Conservation (phyloP, 2,329 filamentous ascomycete species). For the Tolypocladium paradoxum region DNA sequence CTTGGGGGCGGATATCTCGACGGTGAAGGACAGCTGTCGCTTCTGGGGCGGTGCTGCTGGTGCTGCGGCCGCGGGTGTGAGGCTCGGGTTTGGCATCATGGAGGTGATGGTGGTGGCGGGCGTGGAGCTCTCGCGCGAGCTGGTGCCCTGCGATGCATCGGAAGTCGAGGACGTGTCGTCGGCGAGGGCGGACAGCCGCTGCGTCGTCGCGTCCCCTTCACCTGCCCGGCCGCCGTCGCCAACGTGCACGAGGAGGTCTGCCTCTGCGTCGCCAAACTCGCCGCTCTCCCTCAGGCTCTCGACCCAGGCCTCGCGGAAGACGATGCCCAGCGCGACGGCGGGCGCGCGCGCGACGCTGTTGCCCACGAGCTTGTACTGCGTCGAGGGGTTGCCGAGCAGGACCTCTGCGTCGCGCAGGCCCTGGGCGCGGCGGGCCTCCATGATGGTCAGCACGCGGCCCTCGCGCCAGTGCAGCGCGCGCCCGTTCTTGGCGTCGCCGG, state of each 20-base stretch:
- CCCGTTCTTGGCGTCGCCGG: constrained; percentile 45
- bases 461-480: constrained; percentile 55
- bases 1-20: background rate
- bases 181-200: background rate
- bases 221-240: no score
- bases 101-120: background rate
- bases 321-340: constrained; percentile 54
- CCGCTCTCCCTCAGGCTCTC: constrained; percentile 7
- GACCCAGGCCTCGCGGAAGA: constrained; percentile 45
- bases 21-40: background rate
- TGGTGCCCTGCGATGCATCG: background rate
- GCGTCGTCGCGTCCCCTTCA: no score
- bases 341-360: constrained; percentile 67
- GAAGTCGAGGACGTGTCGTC: background rate
- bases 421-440: constrained; percentile 60
- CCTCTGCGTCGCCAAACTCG: background rate
- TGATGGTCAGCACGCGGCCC: constrained; percentile 47
- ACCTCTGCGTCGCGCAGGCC: constrained; percentile 62
- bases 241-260: background rate
- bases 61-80: background rate
- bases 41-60: background rate
- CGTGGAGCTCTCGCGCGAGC: background rate
- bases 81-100: background rate
- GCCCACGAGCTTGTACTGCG: constrained; percentile 59
- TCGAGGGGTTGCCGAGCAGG: constrained; percentile 42